Percentiles rank a stretch among this genome's conserved stretches.
Evolutionary conservation across 768 basidiomycete species (phyloP).

Genomic region (Pleurotus ostreatus): DNA sequence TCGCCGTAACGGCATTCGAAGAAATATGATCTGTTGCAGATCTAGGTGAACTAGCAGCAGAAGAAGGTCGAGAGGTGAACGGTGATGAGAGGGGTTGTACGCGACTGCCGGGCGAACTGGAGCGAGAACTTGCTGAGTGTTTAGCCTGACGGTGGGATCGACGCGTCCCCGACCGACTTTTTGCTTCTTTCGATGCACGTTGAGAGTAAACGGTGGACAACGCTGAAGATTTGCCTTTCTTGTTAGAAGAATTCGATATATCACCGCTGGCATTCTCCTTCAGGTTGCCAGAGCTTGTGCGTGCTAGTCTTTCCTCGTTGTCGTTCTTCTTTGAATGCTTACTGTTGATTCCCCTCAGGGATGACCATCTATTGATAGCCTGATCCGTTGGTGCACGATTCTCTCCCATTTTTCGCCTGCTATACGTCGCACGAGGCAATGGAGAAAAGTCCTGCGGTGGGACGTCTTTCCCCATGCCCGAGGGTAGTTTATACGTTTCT

Average conservation of each 20-base stretch:
- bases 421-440: background rate
- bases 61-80: slow-evolving; percentile 1
- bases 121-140: background rate
- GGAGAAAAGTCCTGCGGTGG: background rate
- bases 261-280: background rate
- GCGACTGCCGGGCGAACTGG: background rate
- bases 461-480: background rate
- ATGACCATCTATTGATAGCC: background rate
- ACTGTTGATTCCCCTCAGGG: background rate
- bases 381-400: background rate
- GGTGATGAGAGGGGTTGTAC: background rate
- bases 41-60: slow-evolving; percentile 1
- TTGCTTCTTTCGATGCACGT: background rate
- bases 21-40: no score
- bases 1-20: no score
- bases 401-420: background rate
- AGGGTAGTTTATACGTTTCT: background rate
- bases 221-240: background rate
- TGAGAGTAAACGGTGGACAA: background rate
- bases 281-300: background rate
- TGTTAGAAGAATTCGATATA: background rate
- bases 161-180: background rate
- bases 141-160: background rate
- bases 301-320: background rate
- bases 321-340: background rate